A percentile compares a stretch with the other conserved stretches of the same genome.
Conservation (phyloP, 140 eudicot genomes). For the Erigeron philadelphicus region DNA sequence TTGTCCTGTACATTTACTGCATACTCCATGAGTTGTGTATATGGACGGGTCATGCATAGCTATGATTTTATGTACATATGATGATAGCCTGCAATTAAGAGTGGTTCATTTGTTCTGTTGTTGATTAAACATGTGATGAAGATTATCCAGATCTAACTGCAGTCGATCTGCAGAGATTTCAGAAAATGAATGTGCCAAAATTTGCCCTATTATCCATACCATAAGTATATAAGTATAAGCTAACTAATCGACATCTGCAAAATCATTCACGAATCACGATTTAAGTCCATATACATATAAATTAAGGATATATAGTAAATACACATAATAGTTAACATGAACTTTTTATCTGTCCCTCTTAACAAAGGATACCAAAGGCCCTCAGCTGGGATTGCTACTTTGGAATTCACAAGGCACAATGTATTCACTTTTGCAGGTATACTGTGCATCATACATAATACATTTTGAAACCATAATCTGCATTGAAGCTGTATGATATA, state of each 20-base stretch:
- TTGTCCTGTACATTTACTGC: no score
- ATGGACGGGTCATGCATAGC: no score
- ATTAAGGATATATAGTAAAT: neutral
- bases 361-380: slow-evolving; percentile 7
- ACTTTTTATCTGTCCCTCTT: slow-evolving; percentile 5
- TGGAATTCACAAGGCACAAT: slow-evolving; percentile 12
- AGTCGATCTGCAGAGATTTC: neutral
- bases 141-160: neutral
- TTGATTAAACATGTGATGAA: neutral
- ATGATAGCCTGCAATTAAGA: no score
- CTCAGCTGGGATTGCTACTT: slow-evolving; percentile 13
- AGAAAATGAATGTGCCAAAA: neutral
- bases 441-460: neutral
- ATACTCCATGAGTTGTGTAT: no score
- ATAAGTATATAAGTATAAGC: neutral
- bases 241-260: neutral
- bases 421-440: slow-evolving; percentile 19
- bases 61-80: neutral
- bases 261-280: neutral
- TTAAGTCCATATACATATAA: neutral
- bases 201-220: neutral
- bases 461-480: neutral
- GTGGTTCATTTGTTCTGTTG: no score
- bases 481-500: neutral
- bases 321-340: neutral